Base-by-base conservation (phyloP, 2,329 filamentous ascomycete genomes). In the Penicillium paneum region DNA sequence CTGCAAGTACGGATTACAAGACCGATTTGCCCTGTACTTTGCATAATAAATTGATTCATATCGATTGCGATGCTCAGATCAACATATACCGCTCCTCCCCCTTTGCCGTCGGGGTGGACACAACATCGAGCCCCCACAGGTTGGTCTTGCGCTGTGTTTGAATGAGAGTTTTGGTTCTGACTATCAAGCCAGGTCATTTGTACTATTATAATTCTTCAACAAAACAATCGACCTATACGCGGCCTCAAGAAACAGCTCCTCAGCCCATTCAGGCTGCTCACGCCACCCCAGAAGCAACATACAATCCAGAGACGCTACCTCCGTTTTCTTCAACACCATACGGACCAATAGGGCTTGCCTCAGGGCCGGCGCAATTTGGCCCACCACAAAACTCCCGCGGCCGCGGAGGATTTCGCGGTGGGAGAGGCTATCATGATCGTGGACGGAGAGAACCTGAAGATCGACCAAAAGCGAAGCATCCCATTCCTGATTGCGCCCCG, bases 171-270 rank as follows among this genome's bases (percentile, higher is more conserved):
- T 54, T 47, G 55, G 19, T 40, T 44, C 64, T 70, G 51, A 71
- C 44, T 26, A 35, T 51, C 36, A 36, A 41, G 15, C 21, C 54
- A 83, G 91, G 91, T 5, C 91, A 96, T 72, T 81, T 81, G 28
- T 97, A 96, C 76, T 97, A 92, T 74, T 94, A 95, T 77, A 88
- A 96, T 75, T 79, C 85, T 42, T 79, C 82, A 52, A 93, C 90
- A 1, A 91, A 94, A 66, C 83, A 90, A 66, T 96, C 92, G 1
- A 96, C 92, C 40, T 97, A 96, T 72, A 88, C 82, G 36, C 85
- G 90, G 32, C 92, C 92, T n/a, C 75, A 76, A 55, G 68, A 73
- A 10, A 59, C 68, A 17, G 62, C 43, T 21, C 61, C 54, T 59
- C 67, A 57, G 50, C 60, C 52, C 59, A 69, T 58, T 62, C 73